Conservation (phyloP, 2,329 filamentous ascomycete species). For the Nemania sp. region DNA sequence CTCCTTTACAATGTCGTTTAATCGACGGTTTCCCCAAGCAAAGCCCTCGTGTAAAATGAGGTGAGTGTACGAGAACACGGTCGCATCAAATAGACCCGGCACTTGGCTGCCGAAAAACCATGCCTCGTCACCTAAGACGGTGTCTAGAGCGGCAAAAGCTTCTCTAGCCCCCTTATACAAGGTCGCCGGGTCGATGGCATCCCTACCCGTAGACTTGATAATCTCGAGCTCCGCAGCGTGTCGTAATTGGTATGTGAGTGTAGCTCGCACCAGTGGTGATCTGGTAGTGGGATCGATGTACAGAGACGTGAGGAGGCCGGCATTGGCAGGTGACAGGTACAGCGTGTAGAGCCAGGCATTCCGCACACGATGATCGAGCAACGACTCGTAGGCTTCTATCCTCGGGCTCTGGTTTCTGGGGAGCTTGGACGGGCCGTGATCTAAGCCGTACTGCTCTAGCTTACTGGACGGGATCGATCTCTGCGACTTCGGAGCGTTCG, state of each 20-base stretch:
- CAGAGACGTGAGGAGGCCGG: slow-evolving; percentile 66
- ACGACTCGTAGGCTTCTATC: slow-evolving; percentile 75
- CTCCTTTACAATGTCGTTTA: slow-evolving; percentile 59
- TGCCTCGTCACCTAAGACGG: slow-evolving; percentile 43
- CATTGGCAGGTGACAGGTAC: slow-evolving; percentile 74
- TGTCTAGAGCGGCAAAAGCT: slow-evolving; percentile 52
- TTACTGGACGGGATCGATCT: slow-evolving; percentile 63
- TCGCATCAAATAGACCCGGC: slow-evolving; percentile 83
- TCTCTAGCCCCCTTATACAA: slow-evolving; percentile 50
- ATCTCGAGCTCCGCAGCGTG: slow-evolving; percentile 76
- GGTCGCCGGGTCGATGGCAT: slow-evolving; percentile 41
- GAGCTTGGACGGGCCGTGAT: slow-evolving; percentile 47
- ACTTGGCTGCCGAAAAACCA: slow-evolving; percentile 55
- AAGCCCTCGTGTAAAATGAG: slow-evolving; percentile 69
- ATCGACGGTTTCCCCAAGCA: slow-evolving; percentile 64
- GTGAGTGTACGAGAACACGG: slow-evolving; percentile 87
- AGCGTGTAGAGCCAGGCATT: slow-evolving; percentile 86
- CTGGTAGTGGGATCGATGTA: slow-evolving; percentile 69
- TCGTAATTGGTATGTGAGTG: slow-evolving; percentile 68
- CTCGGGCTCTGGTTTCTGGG: slow-evolving; percentile 57
- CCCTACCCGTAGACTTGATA: slow-evolving; percentile 55
- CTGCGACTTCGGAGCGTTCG: slow-evolving; percentile 40
- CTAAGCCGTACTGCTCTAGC: slow-evolving; percentile 69
- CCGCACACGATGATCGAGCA: slow-evolving; percentile 77
- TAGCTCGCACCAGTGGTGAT: slow-evolving; percentile 63